These are phyloP conservation scores for Ophiobolus disseminans DNA, from an alignment of 2,329 filamentous ascomycete species.

Conservation along the genomic window DNA sequence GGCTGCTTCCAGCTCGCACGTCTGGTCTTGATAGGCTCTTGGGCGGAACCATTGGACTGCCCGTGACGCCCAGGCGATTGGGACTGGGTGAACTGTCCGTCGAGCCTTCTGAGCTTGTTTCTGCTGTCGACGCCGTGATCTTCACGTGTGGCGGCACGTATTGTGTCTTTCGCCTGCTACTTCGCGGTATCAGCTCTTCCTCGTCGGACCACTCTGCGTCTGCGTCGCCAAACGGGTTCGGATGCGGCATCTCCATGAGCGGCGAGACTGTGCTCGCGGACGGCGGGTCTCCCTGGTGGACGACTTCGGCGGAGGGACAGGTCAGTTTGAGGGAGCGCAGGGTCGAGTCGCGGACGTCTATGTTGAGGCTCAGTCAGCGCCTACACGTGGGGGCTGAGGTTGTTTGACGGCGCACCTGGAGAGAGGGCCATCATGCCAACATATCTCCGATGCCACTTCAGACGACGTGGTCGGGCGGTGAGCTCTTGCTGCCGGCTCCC, in stretches of 20 bases:
- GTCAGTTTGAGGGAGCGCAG: slow-evolving; percentile 45
- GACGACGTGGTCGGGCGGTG: slow-evolving; percentile 5
- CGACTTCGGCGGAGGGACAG: slow-evolving; percentile 47
- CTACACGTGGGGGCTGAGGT: slow-evolving; percentile 5
- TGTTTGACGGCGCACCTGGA: slow-evolving; percentile 24
- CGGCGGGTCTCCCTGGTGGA: slow-evolving; percentile 27
- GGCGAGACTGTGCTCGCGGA: slow-evolving; percentile 25
- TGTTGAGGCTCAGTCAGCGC: slow-evolving; percentile 30
- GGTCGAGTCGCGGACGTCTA: slow-evolving; percentile 48
- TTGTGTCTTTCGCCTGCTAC: slow-evolving; percentile 30
- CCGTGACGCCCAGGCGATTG: slow-evolving; percentile 25
- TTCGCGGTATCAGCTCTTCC: slow-evolving; percentile 44
- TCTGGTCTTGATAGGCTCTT: slow-evolving; percentile 46
- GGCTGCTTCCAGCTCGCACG: slow-evolving; percentile 38
- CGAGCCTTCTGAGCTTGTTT: slow-evolving; percentile 35
- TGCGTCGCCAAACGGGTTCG: slow-evolving; percentile 40
- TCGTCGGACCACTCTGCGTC: slow-evolving; percentile 49
- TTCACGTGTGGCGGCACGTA: slow-evolving; percentile 40
- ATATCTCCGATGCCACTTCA: slow-evolving; percentile 15
- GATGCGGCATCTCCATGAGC: slow-evolving; percentile 22
- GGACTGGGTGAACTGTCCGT: slow-evolving; percentile 26
- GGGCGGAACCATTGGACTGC: slow-evolving; percentile 41
- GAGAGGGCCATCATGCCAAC: slow-evolving; percentile 36
- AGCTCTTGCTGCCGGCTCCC: slow-evolving; percentile 11
- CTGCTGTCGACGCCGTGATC: slow-evolving; percentile 25